phyloP scores from a whole-genome alignment of 208 protist genomes.

The Tritrichomonas musculus region DNA sequence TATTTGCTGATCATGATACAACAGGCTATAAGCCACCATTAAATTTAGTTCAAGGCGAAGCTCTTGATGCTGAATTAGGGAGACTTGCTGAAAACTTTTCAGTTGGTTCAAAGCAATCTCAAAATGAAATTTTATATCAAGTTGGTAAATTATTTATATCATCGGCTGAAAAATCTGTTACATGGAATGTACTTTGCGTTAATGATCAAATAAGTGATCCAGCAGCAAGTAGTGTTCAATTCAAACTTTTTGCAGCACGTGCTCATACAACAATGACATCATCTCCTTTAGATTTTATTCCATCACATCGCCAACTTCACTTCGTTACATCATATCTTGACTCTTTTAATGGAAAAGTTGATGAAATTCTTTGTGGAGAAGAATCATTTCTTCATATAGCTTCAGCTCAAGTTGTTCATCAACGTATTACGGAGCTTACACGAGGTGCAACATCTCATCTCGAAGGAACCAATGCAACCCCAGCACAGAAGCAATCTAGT shows the following conservation, averaged over 20 bases:
- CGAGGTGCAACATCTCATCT: background rate
- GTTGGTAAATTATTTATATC: constrained; percentile 20
- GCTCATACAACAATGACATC: background rate
- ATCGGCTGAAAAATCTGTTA: background rate
- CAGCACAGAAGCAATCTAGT: background rate
- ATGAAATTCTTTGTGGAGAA: constrained; percentile 32
- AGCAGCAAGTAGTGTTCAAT: background rate
- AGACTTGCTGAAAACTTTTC: background rate
- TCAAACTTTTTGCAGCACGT: background rate
- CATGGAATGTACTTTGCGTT: background rate
- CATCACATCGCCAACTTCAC: constrained; percentile 6
- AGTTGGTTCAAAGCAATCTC: background rate
- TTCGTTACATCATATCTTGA: background rate
- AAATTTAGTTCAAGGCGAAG: background rate
- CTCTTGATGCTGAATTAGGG: background rate
- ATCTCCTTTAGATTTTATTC: background rate
- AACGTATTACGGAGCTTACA: background rate
- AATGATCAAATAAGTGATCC: constrained; percentile 16
- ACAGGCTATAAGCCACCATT: background rate
- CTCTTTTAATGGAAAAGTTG: background rate
- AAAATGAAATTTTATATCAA: background rate
- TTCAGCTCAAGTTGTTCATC: background rate
- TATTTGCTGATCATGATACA: background rate
- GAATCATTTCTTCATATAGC: constrained; percentile 11
- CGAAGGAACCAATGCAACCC: background rate